Evolutionary conservation across 1,284 basidiomycete species (phyloP), one percentile per base, ranked within the genome.

Genomic region (Leccinum variabile): DNA sequence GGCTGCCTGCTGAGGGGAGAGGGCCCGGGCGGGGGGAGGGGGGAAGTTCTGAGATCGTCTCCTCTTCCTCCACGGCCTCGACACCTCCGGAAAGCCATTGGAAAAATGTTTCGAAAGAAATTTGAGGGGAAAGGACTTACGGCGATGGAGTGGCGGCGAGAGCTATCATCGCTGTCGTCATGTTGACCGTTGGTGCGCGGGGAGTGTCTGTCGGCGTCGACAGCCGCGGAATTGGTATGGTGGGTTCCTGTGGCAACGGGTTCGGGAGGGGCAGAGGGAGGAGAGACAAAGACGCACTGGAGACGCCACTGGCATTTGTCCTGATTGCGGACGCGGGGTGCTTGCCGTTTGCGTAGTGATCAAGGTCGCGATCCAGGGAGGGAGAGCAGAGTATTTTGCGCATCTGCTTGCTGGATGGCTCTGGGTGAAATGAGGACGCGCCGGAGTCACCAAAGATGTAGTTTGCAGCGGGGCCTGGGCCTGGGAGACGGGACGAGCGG

Each of bases 381-480:
- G 84, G 82, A 1, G 84, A 81, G 63, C 81, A 83, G 61, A 85
- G 72, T 49, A 87, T 75, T 64, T 82, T 81, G 72, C 83, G 78
- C 68, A 86, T 71, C 28, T 76, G 72, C 3, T 60, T 76, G 75
- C 70, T 84, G 76, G 69, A 79, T 65, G 70, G 56, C 30, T 75
- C 71, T 25, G 77, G 73, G 69, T 77, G 75, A 66, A 75, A 70
- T 68, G 74, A 64, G 66, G 81, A 80, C 39, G 78, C 68, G 46
- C 83, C 82, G 25, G 85, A 82, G 69, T 89, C 86, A 59, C 87
- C 88, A 72, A 88, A 88, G 66, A 85, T 83, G 73, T 83, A 90
- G 41, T 89, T 84, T 16, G 89, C 85, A n/a, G 81, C 72, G n/a
- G 88, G 85, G 8, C 86, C 83, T 49, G 83, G 80, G 54, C 81